phyloP scores from a whole-genome alignment of 2,329 filamentous ascomycete genomes.

The Aspergillus terreus region DNA sequence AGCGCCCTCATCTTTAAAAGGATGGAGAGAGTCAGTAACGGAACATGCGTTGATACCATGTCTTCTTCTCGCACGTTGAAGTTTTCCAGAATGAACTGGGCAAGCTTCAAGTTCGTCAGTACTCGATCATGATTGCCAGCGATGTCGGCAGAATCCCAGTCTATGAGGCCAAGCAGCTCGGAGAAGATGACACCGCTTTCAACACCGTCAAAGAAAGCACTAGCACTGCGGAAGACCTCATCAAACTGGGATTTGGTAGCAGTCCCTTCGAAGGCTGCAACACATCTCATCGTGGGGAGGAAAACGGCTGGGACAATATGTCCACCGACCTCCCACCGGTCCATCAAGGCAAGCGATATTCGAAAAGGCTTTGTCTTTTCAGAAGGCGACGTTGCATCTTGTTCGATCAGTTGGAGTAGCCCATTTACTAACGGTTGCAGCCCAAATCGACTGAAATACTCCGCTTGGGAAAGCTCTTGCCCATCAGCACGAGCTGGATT shows the following conservation, averaged over 20 bases:
- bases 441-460: constrained; percentile 80
- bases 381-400: constrained; percentile 50
- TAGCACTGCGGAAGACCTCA: constrained; percentile 88
- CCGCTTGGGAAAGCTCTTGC: constrained; percentile 58
- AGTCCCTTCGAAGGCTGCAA: constrained; percentile 67
- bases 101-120: constrained; percentile 64
- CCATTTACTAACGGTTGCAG: constrained; percentile 70
- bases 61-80: constrained; percentile 97
- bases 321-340: constrained; percentile 94
- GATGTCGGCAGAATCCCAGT: constrained; percentile 50
- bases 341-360: constrained; percentile 93
- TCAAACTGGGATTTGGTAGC: constrained; percentile 69
- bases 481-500: constrained; percentile 26
- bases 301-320: constrained; percentile 86
- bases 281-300: constrained; percentile 75
- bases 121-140: constrained; percentile 46
- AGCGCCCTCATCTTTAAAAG: constrained; percentile 45
- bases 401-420: constrained; percentile 71
- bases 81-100: constrained; percentile 75
- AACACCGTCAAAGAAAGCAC: constrained; percentile 94
- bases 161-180: constrained; percentile 68
- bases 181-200: constrained; percentile 92
- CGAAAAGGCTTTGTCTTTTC: constrained; percentile 83
- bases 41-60: constrained; percentile 84
- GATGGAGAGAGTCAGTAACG: constrained; percentile 67